Conservation (phyloP, 176 grass and related monocot genomes). For the Phragmites australis region DNA sequence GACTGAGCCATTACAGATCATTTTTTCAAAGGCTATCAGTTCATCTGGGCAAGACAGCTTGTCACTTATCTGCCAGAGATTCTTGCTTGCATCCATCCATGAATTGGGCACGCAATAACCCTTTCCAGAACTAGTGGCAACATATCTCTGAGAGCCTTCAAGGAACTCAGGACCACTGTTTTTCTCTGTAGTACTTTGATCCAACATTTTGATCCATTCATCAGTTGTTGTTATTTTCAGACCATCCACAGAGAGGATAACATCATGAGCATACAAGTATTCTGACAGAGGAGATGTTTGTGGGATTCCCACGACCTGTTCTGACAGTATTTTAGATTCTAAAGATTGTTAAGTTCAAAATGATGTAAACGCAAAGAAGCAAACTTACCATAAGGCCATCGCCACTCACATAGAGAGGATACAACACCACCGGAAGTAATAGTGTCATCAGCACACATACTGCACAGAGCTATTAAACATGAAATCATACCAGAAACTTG, state of each 20-base stretch:
- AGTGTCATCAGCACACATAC: constrained; percentile 59
- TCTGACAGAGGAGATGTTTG: constrained; percentile 64
- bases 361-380: constrained; percentile 29
- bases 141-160: constrained; percentile 41
- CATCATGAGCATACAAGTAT: constrained; percentile 68
- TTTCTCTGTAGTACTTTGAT: constrained; percentile 45
- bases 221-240: constrained; percentile 62
- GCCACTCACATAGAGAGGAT: constrained; percentile 62
- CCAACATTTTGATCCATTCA: constrained; percentile 63
- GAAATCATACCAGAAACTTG: constrained; percentile 40
- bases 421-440: constrained; percentile 68
- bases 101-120: constrained; percentile 81
- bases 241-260: constrained; percentile 82
- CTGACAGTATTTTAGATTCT: constrained; percentile 32
- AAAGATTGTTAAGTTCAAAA: constrained; percentile 25
- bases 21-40: constrained; percentile 51
- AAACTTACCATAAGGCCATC: constrained; percentile 83
- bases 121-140: constrained; percentile 47
- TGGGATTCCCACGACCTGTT: constrained; percentile 68
- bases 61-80: constrained; percentile 54
- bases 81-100: constrained; percentile 75
- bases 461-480: constrained; percentile 74
- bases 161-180: constrained; percentile 22
- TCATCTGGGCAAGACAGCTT: constrained; percentile 62
- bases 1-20: constrained; percentile 43